phyloP scores from a whole-genome alignment of 495 filamentous ascomycete genomes.

The Neurospora sp. region DNA sequence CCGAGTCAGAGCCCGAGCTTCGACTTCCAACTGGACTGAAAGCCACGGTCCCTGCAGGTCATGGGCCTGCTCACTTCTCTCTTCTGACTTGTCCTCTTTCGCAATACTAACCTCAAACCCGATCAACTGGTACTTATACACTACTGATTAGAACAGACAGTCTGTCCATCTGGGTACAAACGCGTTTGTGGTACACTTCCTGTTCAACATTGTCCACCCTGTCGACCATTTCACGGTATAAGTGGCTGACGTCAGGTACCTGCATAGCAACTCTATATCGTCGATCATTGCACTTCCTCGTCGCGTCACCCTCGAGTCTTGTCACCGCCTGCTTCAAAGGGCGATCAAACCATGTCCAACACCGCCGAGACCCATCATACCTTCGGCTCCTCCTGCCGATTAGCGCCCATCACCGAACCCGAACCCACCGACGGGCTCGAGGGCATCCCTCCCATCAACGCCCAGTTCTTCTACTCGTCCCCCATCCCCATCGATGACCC shows the following conservation, averaged over 20 bases:
- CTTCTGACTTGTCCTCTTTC: background rate
- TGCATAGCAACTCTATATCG: background rate
- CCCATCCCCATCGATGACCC: slow-evolving; percentile 73
- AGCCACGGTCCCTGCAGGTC: background rate
- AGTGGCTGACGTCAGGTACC: background rate
- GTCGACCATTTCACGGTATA: background rate
- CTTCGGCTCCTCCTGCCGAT: slow-evolving; percentile 28
- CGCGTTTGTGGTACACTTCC: background rate
- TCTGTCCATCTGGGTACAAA: background rate
- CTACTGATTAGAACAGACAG: background rate
- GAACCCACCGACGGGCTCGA: slow-evolving; percentile 23
- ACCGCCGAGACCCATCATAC: slow-evolving; percentile 26
- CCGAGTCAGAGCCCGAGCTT: background rate
- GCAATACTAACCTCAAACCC: background rate
- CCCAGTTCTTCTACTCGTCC: slow-evolving; percentile 78
- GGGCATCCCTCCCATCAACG: slow-evolving; percentile 42
- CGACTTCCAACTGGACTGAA: background rate
- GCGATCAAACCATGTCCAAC: slow-evolving; percentile 7
- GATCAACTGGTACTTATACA: background rate
- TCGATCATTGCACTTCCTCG: background rate
- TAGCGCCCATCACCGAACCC: slow-evolving; percentile 26
- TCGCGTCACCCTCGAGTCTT: background rate
- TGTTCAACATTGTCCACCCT: background rate
- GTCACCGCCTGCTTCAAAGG: background rate
- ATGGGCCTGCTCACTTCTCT: background rate